A percentile compares a stretch with the other conserved stretches of the same genome.
Conservation (phyloP, 371 early-diverging fungal genomes). For the Mortierella sp. region DNA sequence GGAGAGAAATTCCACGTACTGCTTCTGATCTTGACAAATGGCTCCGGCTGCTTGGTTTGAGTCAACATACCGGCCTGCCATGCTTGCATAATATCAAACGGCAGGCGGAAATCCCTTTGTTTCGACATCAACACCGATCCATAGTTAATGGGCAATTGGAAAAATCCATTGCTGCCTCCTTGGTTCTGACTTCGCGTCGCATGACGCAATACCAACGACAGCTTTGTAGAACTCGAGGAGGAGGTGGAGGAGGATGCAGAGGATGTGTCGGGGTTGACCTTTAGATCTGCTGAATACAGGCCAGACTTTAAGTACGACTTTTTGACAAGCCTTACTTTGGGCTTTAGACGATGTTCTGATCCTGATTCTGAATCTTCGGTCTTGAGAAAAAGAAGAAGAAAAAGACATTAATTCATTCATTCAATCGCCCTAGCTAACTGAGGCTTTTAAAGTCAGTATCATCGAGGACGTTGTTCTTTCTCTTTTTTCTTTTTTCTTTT, state of each 20-base stretch:
- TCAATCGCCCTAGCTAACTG: too few species aligned
- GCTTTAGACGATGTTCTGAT: constrained; percentile 2
- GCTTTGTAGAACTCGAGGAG: background rate
- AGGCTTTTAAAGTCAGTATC: too few species aligned
- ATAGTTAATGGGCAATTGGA: constrained; percentile 66
- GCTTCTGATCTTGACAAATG: constrained; percentile 49
- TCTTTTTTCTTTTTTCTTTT: too few species aligned
- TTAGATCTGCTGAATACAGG: constrained; percentile 43
- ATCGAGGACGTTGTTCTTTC: too few species aligned
- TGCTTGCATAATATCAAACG: constrained; percentile 62
- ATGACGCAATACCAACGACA: background rate
- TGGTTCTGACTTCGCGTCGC: background rate
- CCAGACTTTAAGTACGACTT: constrained; percentile 48
- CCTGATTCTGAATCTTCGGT: constrained; percentile 14
- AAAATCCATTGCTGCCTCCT: constrained; percentile 5
- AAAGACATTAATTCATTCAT: background rate
- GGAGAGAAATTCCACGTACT: constrained; percentile 27
- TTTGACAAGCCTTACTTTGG: constrained; percentile 19
- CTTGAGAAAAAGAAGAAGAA: constrained; percentile 1
- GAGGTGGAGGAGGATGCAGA: background rate
- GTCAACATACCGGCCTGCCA: constrained; percentile 50
- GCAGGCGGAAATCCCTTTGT: constrained; percentile 58
- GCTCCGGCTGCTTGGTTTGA: constrained; percentile 40
- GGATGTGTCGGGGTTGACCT: constrained; percentile 19
- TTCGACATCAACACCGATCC: constrained; percentile 56